Base-by-base conservation (phyloP, 495 filamentous ascomycete genomes). In the Cenococcum geophilum region DNA sequence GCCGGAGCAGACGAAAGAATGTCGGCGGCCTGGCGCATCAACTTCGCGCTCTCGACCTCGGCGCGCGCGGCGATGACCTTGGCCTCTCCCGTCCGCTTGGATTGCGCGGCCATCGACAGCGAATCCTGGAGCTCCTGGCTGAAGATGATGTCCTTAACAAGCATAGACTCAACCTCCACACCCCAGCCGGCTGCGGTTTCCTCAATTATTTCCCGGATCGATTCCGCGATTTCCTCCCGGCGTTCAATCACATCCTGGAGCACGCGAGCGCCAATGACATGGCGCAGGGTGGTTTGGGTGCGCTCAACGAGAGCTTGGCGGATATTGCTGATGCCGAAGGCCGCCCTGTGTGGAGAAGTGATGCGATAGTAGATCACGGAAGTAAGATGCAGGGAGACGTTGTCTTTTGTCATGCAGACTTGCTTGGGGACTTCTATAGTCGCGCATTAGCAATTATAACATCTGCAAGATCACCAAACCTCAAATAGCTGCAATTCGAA, bases 301-400 rank as follows among this genome's bases (percentile, higher is more conserved):
- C 93, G 92, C 81, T 99, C 93, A 59, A 97, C 79, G 57, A 99
- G 89, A 11, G 93, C 93, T 74, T 95, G 90, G 63, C 86, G 87
- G 61, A 99, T 87, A 76, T 99, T 95, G 76, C 83, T 75, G 74
- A 99, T 97, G 63, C 93, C 95, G 73, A 99, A 99, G 42, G 95
- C 95, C 59, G 92, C 89, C 78, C 95, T 96, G 82, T 97, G 93
- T 1, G 93, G 93, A 8, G 89, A 89, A 56, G 83, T 86, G 71
- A 99, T 89, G 80, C 95, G 90, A 79, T 99, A 99, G 82, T 99
- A 99, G 79, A 99, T 99, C 64, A 99, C 93, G 27, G 88, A 92
- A 36, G 91, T 97, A 60, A 98, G 81, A 69, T 92, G 84, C 48
- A 98, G 82, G 23, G 87, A 95, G 60, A 97, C 93, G 68, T 97